These are phyloP conservation scores for Trichophaea hybrida DNA, from an alignment of 2,329 filamentous ascomycete species.

Conservation along the genomic window DNA sequence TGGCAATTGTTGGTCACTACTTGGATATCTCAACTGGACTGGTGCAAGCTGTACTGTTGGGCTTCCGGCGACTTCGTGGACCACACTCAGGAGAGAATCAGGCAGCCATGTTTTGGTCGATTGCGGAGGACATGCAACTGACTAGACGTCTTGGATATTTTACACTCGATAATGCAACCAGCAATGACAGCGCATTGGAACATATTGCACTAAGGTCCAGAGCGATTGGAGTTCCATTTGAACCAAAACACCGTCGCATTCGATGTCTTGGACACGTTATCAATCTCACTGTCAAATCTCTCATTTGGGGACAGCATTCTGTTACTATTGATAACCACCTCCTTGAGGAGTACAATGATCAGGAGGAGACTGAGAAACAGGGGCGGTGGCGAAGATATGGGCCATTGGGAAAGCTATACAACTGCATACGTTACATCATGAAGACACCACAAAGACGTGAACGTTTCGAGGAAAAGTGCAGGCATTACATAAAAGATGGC, in stretches of 20 bases:
- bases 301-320: conserved; percentile 9
- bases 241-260: not conserved
- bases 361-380: not conserved
- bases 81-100: conserved; percentile 11
- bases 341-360: not conserved
- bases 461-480: not conserved
- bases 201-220: not conserved
- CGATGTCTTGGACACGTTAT: conserved; percentile 11
- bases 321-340: not conserved
- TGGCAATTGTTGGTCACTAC: too few relatives aligned
- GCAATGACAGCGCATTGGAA: conserved; percentile 5
- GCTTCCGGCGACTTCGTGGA: not conserved
- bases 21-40: too few relatives aligned
- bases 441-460: conserved; percentile 5
- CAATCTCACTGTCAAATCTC: conserved; percentile 11
- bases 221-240: not conserved
- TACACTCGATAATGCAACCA: conserved; percentile 11
- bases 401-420: conserved; percentile 9
- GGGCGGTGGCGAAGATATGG: conserved; percentile 5
- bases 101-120: not conserved
- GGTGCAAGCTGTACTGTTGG: conserved; percentile 3
- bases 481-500: not conserved
- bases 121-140: conserved; percentile 2
- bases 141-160: conserved; percentile 4
- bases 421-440: conserved; percentile 5